phyloP scores from a whole-genome alignment of 306 rosid species.

The Cyclanthera cordifolia region DNA sequence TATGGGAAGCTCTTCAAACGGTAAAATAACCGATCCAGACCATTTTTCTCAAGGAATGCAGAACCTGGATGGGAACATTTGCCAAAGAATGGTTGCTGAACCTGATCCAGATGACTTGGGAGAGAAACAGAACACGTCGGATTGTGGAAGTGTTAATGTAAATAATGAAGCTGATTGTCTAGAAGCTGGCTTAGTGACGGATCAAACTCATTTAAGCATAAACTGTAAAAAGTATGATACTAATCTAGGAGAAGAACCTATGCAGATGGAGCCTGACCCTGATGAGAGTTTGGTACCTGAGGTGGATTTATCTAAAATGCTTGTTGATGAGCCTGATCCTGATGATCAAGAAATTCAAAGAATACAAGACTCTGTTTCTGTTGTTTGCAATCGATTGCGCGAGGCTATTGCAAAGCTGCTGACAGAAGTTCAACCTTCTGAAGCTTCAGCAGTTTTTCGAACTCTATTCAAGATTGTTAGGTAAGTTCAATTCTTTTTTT shows the following conservation, averaged over 20 bases:
- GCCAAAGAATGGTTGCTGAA: slow-evolving; percentile 23
- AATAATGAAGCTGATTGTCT: slow-evolving; percentile 18
- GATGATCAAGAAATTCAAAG: slow-evolving; percentile 75
- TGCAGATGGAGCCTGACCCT: slow-evolving; percentile 40
- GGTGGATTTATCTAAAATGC: slow-evolving; percentile 31
- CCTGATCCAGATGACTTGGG: slow-evolving; percentile 32
- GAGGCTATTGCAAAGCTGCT: slow-evolving; percentile 49
- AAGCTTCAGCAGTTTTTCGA: slow-evolving; percentile 43
- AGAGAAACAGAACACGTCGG: slow-evolving; percentile 15
- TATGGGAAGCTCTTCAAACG: slow-evolving; percentile 20
- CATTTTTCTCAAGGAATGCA: slow-evolving; percentile 20
- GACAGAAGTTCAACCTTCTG: slow-evolving; percentile 45
- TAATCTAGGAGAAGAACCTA: slow-evolving; percentile 22
- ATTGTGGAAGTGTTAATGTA: background rate
- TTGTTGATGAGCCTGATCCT: slow-evolving; percentile 62
- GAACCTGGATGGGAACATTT: slow-evolving; percentile 21
- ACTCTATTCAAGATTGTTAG: slow-evolving; percentile 65
- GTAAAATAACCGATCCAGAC: slow-evolving; percentile 15
- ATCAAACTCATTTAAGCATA: slow-evolving; percentile 17
- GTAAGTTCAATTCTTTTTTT: slow-evolving; percentile 19
- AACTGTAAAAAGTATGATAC: slow-evolving; percentile 19
- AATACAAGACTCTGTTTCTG: slow-evolving; percentile 55
- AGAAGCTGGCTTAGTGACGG: slow-evolving; percentile 9
- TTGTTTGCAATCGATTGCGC: slow-evolving; percentile 43
- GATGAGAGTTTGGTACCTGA: slow-evolving; percentile 28